These are phyloP conservation scores for Neonectria magnoliae DNA, from an alignment of 2,329 filamentous ascomycete genomes.

Conservation along the genomic window DNA sequence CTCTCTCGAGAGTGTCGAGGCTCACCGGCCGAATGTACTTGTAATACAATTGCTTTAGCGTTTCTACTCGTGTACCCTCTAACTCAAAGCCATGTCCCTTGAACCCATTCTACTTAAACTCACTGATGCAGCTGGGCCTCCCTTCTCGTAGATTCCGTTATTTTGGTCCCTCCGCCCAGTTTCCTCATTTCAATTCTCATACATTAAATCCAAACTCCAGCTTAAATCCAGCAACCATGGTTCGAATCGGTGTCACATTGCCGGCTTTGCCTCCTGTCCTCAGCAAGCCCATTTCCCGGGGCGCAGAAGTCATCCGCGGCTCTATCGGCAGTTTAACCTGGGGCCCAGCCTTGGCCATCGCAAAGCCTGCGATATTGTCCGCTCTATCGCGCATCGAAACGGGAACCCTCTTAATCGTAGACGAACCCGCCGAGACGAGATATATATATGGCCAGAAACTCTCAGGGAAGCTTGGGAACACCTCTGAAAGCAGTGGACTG, in stretches of 20 bases:
- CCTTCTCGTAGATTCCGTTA: too few relatives aligned
- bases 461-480: conserved; percentile 47
- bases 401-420: conserved; percentile 60
- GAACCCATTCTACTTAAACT: neutral
- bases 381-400: conserved; percentile 58
- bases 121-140: neutral
- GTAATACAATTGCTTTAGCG: neutral
- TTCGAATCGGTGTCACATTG: conserved; percentile 22
- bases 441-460: conserved; percentile 59
- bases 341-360: conserved; percentile 57
- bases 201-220: neutral
- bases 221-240: conserved; percentile 12
- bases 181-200: neutral
- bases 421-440: conserved; percentile 55
- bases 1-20: neutral
- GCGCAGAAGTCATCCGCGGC: conserved; percentile 53
- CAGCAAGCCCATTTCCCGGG: conserved; percentile 51
- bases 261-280: conserved; percentile 52
- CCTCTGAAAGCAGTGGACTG: conserved; percentile 49
- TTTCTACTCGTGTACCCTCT: neutral
- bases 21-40: neutral
- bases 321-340: conserved; percentile 58
- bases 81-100: neutral
- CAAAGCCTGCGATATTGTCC: conserved; percentile 57
- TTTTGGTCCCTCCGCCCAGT: neutral